Conservation (phyloP, 2,329 filamentous ascomycete species). For the Pseudogymnoascus sp. region DNA sequence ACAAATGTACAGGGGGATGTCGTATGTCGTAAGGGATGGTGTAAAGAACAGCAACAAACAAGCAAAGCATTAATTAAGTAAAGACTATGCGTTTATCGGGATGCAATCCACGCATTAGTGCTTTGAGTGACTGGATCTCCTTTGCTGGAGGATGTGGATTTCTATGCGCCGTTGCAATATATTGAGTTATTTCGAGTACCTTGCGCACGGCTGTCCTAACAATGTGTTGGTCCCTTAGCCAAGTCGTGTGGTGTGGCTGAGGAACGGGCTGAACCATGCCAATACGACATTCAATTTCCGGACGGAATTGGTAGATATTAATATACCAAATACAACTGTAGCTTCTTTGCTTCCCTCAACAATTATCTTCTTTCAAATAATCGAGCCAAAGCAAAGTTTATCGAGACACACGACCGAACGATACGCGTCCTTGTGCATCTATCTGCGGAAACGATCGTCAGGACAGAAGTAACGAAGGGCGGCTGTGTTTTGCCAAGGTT, state of each 20-base stretch:
- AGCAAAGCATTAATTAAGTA: not conserved
- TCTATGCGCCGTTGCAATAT: not conserved
- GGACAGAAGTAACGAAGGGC: slow-evolving; percentile 5
- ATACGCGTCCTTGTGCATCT: not conserved
- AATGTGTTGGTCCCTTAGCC: slow-evolving; percentile 2
- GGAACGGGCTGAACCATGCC: slow-evolving; percentile 4
- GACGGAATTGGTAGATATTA: not conserved
- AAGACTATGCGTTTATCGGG: not conserved
- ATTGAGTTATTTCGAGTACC: slow-evolving; percentile 1
- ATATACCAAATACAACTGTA: not conserved
- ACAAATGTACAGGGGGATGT: not conserved
- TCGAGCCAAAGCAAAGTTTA: not conserved
- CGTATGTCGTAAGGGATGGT: not conserved
- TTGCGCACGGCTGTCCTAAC: slow-evolving; percentile 4
- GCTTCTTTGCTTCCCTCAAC: slow-evolving; percentile 1
- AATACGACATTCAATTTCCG: slow-evolving; percentile 7
- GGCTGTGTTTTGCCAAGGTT: slow-evolving; percentile 10
- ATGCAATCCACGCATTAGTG: not conserved
- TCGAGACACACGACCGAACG: not conserved
- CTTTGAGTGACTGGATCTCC: not conserved
- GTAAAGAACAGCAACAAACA: not conserved
- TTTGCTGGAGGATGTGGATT: not conserved
- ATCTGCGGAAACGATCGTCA: slow-evolving; percentile 4
- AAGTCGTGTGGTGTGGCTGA: slow-evolving; percentile 7
- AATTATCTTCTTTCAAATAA: not conserved